Evolutionary conservation across 768 basidiomycete species (phyloP).

Genomic region (Daedaleopsis nitida): DNA sequence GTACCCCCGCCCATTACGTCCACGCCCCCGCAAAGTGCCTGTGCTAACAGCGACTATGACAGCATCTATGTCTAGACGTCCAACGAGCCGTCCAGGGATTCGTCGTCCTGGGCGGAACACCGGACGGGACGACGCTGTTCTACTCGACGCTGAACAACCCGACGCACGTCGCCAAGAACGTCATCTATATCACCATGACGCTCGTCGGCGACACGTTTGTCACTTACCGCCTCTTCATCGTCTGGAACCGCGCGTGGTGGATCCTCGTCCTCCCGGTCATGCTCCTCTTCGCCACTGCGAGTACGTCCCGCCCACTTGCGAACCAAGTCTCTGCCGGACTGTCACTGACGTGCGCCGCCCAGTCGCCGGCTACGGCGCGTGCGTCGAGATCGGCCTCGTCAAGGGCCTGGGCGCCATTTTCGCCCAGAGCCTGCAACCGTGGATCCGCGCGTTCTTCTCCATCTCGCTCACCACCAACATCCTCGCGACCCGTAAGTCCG

Average conservation of each 20-base stretch:
- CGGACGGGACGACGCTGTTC: conserved; percentile 5
- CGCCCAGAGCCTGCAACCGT: conserved; percentile 13
- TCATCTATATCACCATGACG: conserved; percentile 19
- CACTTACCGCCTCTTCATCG: conserved; percentile 15
- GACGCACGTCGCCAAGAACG: conserved; percentile 19
- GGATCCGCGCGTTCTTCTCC: conserved; percentile 19
- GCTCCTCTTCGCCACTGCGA: conserved; percentile 14
- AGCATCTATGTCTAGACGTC: conserved; percentile 19
- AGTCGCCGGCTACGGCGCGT: conserved; percentile 20
- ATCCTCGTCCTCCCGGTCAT: conserved; percentile 11
- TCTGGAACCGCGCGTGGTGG: conserved; percentile 14
- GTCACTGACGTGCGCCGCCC: too few relatives aligned
- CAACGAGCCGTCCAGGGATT: conserved; percentile 11
- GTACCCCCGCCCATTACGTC: background rate
- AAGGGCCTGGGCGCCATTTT: conserved; percentile 13
- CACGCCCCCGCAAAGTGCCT: background rate
- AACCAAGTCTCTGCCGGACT: background rate
- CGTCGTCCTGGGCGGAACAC: conserved; percentile 8
- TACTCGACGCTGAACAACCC: conserved; percentile 12
- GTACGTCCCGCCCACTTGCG: background rate
- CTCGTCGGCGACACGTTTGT: conserved; percentile 19
- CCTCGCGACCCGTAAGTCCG: conserved; percentile 10
- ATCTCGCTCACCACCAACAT: conserved; percentile 19
- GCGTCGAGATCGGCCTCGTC: conserved; percentile 14
- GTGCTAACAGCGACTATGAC: too few relatives aligned